Conservation (phyloP, 73 alveolate genomes). For the Uronychia setigera region DNA sequence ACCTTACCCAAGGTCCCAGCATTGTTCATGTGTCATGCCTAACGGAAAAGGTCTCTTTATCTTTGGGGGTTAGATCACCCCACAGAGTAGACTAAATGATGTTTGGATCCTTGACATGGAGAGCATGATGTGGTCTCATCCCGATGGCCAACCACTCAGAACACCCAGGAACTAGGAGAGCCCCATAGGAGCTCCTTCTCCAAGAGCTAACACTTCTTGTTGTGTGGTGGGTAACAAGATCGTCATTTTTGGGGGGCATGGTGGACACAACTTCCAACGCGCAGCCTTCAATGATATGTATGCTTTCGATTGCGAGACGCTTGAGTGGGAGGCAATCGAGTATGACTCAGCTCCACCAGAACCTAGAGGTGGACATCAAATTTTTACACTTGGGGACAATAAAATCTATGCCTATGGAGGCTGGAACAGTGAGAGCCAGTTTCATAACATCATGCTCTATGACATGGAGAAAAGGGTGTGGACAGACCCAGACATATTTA, state of each 20-base stretch:
- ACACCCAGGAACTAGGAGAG: constrained; percentile 78
- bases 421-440: constrained; percentile 93
- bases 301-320: constrained; percentile 88
- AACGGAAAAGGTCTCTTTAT: constrained; percentile 74
- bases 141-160: constrained; percentile 79
- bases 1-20: constrained; percentile 81
- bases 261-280: constrained; percentile 96
- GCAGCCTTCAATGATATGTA: constrained; percentile 95
- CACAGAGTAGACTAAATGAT: constrained; percentile 79
- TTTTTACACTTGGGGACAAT: constrained; percentile 82
- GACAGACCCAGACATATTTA: constrained; percentile 93
- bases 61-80: constrained; percentile 87
- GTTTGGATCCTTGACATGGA: constrained; percentile 70
- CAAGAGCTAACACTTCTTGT: constrained; percentile 95
- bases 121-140: constrained; percentile 70
- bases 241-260: constrained; percentile 98
- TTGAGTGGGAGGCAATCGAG: constrained; percentile 90
- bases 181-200: constrained; percentile 92
- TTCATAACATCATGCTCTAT: constrained; percentile 80
- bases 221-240: constrained; percentile 88
- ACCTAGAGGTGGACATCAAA: constrained; percentile 97
- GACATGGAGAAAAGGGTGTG: constrained; percentile 93
- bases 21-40: constrained; percentile 77
- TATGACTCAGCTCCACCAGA: constrained; percentile 95
- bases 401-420: constrained; percentile 95